Percentiles rank a stretch among this genome's conserved stretches.
These are phyloP conservation scores for Apiotrichum mycotoxinovorans DNA, from an alignment of 1,284 basidiomycete genomes.

Conservation along the genomic window DNA sequence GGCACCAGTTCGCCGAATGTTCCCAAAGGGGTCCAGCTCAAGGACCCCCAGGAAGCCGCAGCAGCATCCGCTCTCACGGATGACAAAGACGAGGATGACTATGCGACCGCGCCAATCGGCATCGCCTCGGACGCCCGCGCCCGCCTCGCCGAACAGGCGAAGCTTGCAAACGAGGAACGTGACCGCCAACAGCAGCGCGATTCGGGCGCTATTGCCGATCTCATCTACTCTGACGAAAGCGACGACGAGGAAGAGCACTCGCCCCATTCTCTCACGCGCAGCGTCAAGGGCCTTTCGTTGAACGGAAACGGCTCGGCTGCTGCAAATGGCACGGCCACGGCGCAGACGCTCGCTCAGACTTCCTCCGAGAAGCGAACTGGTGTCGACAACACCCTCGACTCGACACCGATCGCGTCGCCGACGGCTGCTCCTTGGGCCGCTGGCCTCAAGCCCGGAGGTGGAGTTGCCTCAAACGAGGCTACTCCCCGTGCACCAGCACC, in stretches of 20 bases:
- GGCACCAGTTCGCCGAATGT: constrained; percentile 32
- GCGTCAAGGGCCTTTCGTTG: constrained; percentile 8
- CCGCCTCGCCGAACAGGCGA: constrained; percentile 68
- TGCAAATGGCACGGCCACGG: background rate
- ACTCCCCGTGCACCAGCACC: background rate
- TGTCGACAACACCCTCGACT: background rate
- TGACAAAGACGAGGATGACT: constrained; percentile 52
- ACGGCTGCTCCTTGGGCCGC: background rate
- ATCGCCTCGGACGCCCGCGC: constrained; percentile 62
- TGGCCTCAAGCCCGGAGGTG: background rate
- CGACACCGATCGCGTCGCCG: background rate
- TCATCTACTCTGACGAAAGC: constrained; percentile 50
- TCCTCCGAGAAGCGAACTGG: background rate
- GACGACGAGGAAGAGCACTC: constrained; percentile 45
- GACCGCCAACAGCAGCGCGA: constrained; percentile 49
- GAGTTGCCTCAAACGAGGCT: background rate
- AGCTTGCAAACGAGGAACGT: constrained; percentile 55
- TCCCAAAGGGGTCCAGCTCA: constrained; percentile 14
- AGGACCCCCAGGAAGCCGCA: constrained; percentile 13
- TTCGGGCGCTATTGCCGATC: constrained; percentile 37
- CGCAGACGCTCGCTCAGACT: background rate
- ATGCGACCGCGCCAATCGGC: constrained; percentile 54
- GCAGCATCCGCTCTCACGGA: background rate
- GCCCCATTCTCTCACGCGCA: constrained; percentile 3
- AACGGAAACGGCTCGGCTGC: constrained; percentile 13